Conservation (phyloP, 176 grass and related monocot genomes). For the Oryza longistaminata region DNA sequence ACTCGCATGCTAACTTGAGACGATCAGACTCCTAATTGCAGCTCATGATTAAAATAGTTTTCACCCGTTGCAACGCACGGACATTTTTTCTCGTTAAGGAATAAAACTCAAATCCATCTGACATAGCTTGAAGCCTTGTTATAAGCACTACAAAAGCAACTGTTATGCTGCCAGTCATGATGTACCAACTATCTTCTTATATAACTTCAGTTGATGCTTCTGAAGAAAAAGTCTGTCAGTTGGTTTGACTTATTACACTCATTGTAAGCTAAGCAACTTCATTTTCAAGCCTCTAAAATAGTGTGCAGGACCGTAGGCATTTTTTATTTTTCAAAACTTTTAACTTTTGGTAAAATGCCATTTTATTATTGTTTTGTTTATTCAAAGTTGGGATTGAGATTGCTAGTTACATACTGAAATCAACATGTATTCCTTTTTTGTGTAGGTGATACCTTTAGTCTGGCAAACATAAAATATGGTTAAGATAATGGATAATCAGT, state of each 20-base stretch:
- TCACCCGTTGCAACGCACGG: too few relatives aligned
- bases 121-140: not conserved
- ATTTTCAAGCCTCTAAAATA: not conserved
- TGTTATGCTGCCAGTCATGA: not conserved
- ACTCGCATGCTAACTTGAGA: too few relatives aligned
- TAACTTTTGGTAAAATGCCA: not conserved
- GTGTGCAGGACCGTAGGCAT: too few relatives aligned
- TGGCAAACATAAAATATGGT: conserved; percentile 43
- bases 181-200: not conserved
- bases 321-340: not conserved
- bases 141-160: not conserved
- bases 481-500: conserved; percentile 42
- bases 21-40: too few relatives aligned
- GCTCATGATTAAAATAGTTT: too few relatives aligned
- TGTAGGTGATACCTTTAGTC: conserved; percentile 33
- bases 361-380: conserved; percentile 3
- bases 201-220: not conserved
- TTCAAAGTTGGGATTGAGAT: not conserved
- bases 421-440: conserved; percentile 22
- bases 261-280: not conserved
- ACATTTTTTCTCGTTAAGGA: not conserved
- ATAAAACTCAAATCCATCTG: not conserved
- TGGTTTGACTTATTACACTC: conserved; percentile 3
- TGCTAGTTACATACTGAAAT: not conserved
- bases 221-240: not conserved